Evolutionary conservation across 768 basidiomycete species (phyloP), one percentile per base, ranked within the genome.

Genomic region (Amanita molliuscula): DNA sequence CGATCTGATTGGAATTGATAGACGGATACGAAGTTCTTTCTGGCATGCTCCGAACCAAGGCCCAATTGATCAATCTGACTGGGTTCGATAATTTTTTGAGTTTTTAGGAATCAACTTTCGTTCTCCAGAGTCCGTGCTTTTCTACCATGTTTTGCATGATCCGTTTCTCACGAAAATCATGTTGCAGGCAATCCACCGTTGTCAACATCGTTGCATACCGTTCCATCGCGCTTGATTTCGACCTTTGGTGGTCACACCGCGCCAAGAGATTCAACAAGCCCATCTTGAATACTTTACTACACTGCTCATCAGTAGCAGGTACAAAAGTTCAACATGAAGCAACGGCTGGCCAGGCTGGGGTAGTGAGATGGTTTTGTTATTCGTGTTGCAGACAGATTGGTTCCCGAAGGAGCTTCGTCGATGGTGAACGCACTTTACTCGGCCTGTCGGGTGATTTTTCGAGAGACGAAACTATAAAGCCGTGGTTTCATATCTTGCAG

Each of bases 11-110:
- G 7, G 54, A n/a, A 20, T 21, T 18, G 21, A 13, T 51, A 92
- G 90, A 82, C 48, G 93, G 91, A 8, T 97, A 94, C 57, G 93
- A 95, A 47, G 81, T 91, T 33, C 72, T 97, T 3, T 80, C 81
- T 0, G 79, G 78, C 28, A 81, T 88, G 20, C 69, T 97, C 13
- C 70, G 83, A 23, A 68, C 70, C 29, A 95, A 94, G 66, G 74
- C 78, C 36, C 72, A 74, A 16, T 62, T 91, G 49, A 79, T 97
- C 62, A 88, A 90, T 57, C 73, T 85, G 65, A 82, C 84, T 0
- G 74, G 81, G 6, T 91, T 88, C 56, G 88, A 92, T 59, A 84
- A 0, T 56, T 97, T 13, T 88, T 96, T 58, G 82, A 86, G 62
- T 90, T 92, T 58, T 62, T 94, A 20, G 94, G 94, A 6, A 67